Conservation (phyloP, 805 yeast genomes). For the Barnettozyma californica region DNA sequence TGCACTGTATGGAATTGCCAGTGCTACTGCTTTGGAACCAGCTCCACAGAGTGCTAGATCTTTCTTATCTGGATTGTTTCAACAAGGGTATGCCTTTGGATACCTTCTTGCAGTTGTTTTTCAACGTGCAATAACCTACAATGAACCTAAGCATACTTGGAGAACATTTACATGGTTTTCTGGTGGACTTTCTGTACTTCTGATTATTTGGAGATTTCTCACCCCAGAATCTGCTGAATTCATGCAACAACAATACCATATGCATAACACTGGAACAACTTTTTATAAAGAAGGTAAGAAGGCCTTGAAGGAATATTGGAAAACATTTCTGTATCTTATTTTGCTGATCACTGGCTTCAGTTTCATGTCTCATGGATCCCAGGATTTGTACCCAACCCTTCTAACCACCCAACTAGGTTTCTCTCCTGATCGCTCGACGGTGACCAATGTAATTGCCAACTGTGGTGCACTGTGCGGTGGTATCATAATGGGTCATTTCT, state of each 20-base stretch:
- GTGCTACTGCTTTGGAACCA: conserved; percentile 51
- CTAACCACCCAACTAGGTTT: conserved; percentile 46
- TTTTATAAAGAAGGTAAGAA: conserved; percentile 14
- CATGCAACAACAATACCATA: conserved; percentile 23
- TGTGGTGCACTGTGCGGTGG: conserved; percentile 68
- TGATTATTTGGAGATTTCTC: conserved; percentile 50
- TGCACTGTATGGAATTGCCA: conserved; percentile 40
- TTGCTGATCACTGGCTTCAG: conserved; percentile 67
- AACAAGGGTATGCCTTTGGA: conserved; percentile 59
- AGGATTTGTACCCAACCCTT: conserved; percentile 66
- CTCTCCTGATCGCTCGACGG: conserved; percentile 45
- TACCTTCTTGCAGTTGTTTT: conserved; percentile 59
- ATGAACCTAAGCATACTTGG: conserved; percentile 46
- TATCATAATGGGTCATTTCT: conserved; percentile 46
- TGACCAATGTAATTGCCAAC: conserved; percentile 56
- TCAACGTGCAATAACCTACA: conserved; percentile 51
- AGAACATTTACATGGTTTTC: conserved; percentile 69
- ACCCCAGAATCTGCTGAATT: conserved; percentile 61
- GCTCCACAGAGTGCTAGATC: conserved; percentile 59
- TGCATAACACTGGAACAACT: conserved; percentile 22
- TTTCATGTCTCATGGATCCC: conserved; percentile 69
- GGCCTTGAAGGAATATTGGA: conserved; percentile 44
- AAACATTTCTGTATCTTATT: conserved; percentile 49
- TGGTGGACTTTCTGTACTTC: conserved; percentile 41
- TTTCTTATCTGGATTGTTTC: conserved; percentile 54